A percentile compares a stretch with the other conserved stretches of the same genome.
phyloP scores from a whole-genome alignment of 257 asterid genomes.

The Plectranthus barbatus region DNA sequence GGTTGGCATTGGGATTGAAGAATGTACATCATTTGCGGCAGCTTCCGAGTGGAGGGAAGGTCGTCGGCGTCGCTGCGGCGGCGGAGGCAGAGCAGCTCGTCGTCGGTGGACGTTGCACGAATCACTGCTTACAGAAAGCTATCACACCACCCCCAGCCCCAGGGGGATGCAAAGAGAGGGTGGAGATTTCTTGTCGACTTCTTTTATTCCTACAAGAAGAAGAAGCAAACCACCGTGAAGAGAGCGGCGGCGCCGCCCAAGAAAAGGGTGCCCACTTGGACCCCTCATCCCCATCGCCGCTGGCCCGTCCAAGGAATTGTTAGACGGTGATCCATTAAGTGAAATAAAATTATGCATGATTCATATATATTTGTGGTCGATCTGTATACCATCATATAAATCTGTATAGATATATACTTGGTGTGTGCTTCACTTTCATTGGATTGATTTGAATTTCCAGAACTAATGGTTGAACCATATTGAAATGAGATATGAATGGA shows the following conservation, averaged over 20 bases:
- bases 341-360: too few relatives aligned
- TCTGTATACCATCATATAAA: too few relatives aligned
- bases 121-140: slow-evolving; percentile 12
- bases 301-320: slow-evolving; percentile 33
- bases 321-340: too few relatives aligned
- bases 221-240: not conserved
- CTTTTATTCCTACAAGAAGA: slow-evolving; percentile 18
- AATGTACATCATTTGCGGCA: slow-evolving; percentile 10
- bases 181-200: slow-evolving; percentile 14
- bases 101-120: slow-evolving; percentile 3
- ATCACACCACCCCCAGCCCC: too few relatives aligned
- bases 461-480: too few relatives aligned
- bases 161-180: not conserved
- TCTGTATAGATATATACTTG: too few relatives aligned
- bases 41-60: slow-evolving; percentile 10
- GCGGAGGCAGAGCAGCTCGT: slow-evolving; percentile 24
- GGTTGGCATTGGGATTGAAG: too few relatives aligned
- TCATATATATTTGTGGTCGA: too few relatives aligned
- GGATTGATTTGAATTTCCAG: too few relatives aligned
- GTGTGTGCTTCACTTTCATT: too few relatives aligned
- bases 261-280: slow-evolving; percentile 12
- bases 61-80: not conserved
- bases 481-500: too few relatives aligned
- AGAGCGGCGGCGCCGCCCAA: not conserved
- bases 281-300: slow-evolving; percentile 30